Percentiles rank a stretch among this genome's conserved stretches.
These are phyloP conservation scores for Suillus ampliporus DNA, from an alignment of 768 basidiomycete species.

Conservation along the genomic window DNA sequence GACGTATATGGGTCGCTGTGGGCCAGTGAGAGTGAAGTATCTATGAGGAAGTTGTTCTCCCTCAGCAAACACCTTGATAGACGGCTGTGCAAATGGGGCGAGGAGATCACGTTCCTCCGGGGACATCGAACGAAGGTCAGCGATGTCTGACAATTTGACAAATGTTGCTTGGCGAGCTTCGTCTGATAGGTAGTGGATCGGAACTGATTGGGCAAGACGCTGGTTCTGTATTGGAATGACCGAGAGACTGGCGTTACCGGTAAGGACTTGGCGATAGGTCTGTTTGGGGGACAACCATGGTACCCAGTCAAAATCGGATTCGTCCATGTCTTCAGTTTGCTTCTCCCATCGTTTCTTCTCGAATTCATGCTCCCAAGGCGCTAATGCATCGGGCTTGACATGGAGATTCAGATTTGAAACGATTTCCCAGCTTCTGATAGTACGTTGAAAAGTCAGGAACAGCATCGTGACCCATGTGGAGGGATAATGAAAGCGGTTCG, in stretches of 20 bases:
- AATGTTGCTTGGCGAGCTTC: constrained; percentile 25
- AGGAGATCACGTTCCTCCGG: constrained; percentile 13
- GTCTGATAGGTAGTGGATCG: constrained; percentile 26
- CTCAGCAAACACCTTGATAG: constrained; percentile 11
- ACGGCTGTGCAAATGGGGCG: constrained; percentile 17
- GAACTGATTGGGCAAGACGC: not conserved
- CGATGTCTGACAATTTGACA: constrained; percentile 15
- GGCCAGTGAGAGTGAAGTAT: constrained; percentile 10
- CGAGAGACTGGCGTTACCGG: constrained; percentile 11
- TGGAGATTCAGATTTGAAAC: not conserved
- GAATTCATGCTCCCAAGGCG: constrained; percentile 20
- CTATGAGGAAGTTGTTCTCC: constrained; percentile 24
- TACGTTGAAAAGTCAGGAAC: constrained; percentile 4
- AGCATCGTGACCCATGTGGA: not conserved
- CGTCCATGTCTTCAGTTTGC: not conserved
- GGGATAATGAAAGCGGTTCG: constrained; percentile 6
- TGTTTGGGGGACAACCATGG: constrained; percentile 11
- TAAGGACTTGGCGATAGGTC: not conserved
- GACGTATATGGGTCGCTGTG: constrained; percentile 22
- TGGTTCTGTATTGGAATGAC: constrained; percentile 4
- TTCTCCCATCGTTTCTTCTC: too few species aligned
- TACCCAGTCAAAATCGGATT: constrained; percentile 10
- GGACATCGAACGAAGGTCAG: constrained; percentile 12
- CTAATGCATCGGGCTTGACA: constrained; percentile 3
- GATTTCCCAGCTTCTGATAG: constrained; percentile 2